A percentile compares a stretch with the other conserved stretches of the same genome.
Conservation (phyloP, 2,329 filamentous ascomycete species). For the Exutisphaerella laricina region DNA sequence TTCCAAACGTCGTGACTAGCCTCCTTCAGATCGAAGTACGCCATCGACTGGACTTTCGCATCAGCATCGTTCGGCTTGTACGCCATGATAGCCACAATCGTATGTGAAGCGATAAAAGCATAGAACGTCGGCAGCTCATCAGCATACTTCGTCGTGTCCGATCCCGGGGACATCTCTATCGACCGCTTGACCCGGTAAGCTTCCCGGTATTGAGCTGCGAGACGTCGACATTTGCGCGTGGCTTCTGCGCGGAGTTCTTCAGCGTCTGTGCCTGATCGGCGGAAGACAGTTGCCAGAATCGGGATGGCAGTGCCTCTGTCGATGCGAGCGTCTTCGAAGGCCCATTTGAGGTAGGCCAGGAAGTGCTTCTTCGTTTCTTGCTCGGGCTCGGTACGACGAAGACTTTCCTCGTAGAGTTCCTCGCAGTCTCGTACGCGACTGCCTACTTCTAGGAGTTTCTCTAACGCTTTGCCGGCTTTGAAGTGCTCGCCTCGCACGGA, state of each 20-base stretch:
- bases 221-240: slow-evolving; percentile 39
- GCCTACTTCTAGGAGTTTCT: slow-evolving; percentile 47
- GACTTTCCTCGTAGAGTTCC: slow-evolving; percentile 30
- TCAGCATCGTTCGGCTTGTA: slow-evolving; percentile 40
- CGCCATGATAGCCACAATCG: slow-evolving; percentile 49
- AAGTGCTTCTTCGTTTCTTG: slow-evolving; percentile 21
- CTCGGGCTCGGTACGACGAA: slow-evolving; percentile 15
- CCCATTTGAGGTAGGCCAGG: slow-evolving; percentile 50
- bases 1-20: slow-evolving; percentile 56
- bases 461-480: slow-evolving; percentile 48
- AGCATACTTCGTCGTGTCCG: slow-evolving; percentile 15
- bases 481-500: slow-evolving; percentile 39
- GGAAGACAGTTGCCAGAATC: slow-evolving; percentile 43
- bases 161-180: slow-evolving; percentile 24
- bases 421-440: slow-evolving; percentile 47
- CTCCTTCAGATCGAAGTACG: slow-evolving; percentile 50
- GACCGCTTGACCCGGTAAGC: slow-evolving; percentile 30
- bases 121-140: slow-evolving; percentile 47
- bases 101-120: slow-evolving; percentile 50
- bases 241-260: slow-evolving; percentile 40
- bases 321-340: slow-evolving; percentile 45
- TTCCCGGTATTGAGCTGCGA: slow-evolving; percentile 41
- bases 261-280: slow-evolving; percentile 37
- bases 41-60: slow-evolving; percentile 34
- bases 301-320: slow-evolving; percentile 34